Evolutionary conservation across 257 asterid species (phyloP).

Genomic region (Paraleonurus japonicus): DNA sequence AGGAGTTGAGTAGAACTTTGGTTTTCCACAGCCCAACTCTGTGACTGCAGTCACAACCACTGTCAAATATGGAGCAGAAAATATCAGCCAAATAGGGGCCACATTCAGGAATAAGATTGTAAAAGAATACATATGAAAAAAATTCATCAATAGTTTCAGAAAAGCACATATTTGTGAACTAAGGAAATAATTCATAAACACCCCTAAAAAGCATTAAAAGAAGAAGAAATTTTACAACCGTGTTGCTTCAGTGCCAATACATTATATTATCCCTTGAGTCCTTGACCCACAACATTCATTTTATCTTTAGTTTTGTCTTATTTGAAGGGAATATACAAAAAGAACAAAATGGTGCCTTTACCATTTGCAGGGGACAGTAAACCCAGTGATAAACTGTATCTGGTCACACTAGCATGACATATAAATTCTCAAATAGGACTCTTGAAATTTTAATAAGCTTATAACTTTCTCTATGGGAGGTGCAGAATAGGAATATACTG

Average conservation of each 20-base stretch:
- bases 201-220: conserved; percentile 12
- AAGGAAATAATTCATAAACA: not conserved
- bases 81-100: conserved; percentile 28
- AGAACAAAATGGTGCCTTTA: conserved; percentile 6
- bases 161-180: conserved; percentile 6
- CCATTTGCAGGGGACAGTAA: not conserved
- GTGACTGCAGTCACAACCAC: conserved; percentile 98
- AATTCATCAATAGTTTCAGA: not conserved
- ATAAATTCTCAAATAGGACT: not conserved
- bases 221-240: not conserved
- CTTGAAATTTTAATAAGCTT: not conserved
- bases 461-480: conserved; percentile 4
- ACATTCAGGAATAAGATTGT: conserved; percentile 7
- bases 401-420: not conserved
- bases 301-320: not conserved
- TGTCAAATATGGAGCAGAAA: conserved; percentile 35
- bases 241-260: not conserved
- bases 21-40: conserved; percentile 87
- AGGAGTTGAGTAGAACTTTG: conserved; percentile 92
- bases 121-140: conserved; percentile 19
- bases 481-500: not conserved
- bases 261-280: not conserved
- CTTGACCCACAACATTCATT: not conserved
- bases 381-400: conserved; percentile 6
- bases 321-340: conserved; percentile 7